These are phyloP conservation scores for Fomitiporia mediterranea DNA, from an alignment of 1,284 basidiomycete genomes.

Conservation along the genomic window DNA sequence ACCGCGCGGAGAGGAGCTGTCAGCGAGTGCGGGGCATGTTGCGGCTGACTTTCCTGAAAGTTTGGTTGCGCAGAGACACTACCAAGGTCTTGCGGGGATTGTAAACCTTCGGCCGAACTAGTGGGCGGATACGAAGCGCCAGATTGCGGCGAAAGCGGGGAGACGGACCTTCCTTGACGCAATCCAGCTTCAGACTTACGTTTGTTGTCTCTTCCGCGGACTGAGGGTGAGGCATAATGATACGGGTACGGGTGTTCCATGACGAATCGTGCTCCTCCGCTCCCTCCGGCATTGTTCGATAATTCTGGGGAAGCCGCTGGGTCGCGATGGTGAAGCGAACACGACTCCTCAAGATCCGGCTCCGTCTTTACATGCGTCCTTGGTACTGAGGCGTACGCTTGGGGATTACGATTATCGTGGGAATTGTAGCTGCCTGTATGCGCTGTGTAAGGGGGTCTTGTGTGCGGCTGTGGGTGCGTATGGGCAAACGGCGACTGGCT, in stretches of 20 bases:
- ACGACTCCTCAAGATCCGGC: background rate
- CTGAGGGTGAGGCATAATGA: constrained; percentile 3
- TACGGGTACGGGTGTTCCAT: constrained; percentile 20
- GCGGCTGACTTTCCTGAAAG: background rate
- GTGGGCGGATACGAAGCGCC: too few species aligned
- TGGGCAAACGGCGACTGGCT: background rate
- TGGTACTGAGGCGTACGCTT: background rate
- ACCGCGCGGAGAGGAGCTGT: constrained; percentile 60
- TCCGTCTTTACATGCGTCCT: background rate
- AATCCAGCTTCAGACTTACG: too few species aligned
- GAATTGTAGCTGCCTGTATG: too few species aligned
- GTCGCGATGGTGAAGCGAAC: background rate
- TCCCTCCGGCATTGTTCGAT: background rate
- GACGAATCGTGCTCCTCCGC: constrained; percentile 18
- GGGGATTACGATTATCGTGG: too few species aligned
- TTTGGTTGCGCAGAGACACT: background rate
- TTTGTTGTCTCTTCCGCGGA: background rate
- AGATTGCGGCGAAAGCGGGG: background rate
- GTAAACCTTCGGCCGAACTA: too few species aligned
- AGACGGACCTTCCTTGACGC: background rate
- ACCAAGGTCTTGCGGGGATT: background rate
- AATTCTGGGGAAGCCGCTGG: background rate
- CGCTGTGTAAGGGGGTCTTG: too few species aligned
- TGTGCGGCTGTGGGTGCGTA: too few species aligned
- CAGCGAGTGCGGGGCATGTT: constrained; percentile 4